These are phyloP conservation scores for Physocladia obscura DNA, from an alignment of 192 early-diverging fungal species.

Conservation along the genomic window DNA sequence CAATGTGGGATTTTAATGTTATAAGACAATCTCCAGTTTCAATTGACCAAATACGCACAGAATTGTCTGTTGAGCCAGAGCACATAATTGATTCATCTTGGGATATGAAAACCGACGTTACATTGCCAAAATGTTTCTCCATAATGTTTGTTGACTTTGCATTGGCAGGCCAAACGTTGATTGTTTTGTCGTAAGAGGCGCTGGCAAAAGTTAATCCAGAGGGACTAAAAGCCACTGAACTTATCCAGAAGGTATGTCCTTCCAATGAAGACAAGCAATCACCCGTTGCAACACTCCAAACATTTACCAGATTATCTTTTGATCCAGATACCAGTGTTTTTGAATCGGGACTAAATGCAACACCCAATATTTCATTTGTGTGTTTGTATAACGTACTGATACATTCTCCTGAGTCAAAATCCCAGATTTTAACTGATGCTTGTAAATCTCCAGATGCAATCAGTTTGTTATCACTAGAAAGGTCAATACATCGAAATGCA, in stretches of 20 bases:
- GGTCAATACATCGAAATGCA: not conserved
- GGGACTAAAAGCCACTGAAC: not conserved
- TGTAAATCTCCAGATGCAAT: not conserved
- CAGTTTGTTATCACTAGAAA: not conserved
- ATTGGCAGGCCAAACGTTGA: not conserved
- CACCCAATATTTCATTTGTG: not conserved
- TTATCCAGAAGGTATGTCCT: not conserved
- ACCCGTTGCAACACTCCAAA: conserved; percentile 44
- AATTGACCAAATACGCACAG: not conserved
- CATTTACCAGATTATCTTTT: conserved; percentile 11
- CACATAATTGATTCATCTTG: not conserved
- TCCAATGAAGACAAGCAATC: not conserved
- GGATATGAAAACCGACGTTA: not conserved
- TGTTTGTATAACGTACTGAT: conserved; percentile 4
- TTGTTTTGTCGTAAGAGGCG: not conserved
- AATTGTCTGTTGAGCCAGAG: not conserved
- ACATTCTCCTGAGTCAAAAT: not conserved
- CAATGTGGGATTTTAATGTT: not conserved
- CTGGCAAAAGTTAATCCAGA: not conserved
- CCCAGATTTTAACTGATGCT: not conserved
- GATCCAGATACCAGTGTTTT: conserved; percentile 1
- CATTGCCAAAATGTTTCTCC: not conserved
- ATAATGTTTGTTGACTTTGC: not conserved
- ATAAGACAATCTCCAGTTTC: not conserved
- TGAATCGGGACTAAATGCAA: conserved; percentile 14